Evolutionary conservation across 228 moss, liverwort and hornwort species (phyloP).

Genomic region (Sphagnum magellanicum): DNA sequence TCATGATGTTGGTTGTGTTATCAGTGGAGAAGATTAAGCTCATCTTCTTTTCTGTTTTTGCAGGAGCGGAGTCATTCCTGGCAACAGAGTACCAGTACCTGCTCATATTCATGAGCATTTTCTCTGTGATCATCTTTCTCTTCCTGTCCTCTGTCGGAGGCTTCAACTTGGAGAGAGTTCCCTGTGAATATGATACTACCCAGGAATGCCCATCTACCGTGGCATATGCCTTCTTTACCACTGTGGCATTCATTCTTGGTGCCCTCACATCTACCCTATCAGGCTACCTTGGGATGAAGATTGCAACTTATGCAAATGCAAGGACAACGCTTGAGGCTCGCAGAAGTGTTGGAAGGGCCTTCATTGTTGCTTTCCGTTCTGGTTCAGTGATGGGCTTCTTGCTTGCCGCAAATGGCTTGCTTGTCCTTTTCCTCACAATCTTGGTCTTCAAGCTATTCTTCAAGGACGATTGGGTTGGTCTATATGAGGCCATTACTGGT

Average conservation of each 20-base stretch:
- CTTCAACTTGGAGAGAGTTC: conserved; percentile 38
- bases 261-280: conserved; percentile 71
- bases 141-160: conserved; percentile 80
- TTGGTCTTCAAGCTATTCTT: conserved; percentile 73
- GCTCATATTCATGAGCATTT: conserved; percentile 65
- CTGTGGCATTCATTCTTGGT: conserved; percentile 77
- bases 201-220: conserved; percentile 43
- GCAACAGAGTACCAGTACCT: conserved; percentile 76
- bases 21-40: too few relatives aligned
- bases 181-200: conserved; percentile 33
- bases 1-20: too few relatives aligned
- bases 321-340: conserved; percentile 78
- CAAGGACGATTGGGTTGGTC: conserved; percentile 72
- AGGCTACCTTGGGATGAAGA: conserved; percentile 82
- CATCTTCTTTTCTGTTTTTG: too few relatives aligned
- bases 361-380: conserved; percentile 72
- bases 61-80: conserved; percentile 72
- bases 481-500: conserved; percentile 84
- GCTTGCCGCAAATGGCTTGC: conserved; percentile 53
- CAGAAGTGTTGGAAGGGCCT: conserved; percentile 61
- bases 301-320: conserved; percentile 92
- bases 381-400: conserved; percentile 88
- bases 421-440: conserved; percentile 70
- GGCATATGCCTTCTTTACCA: conserved; percentile 63
- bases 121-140: conserved; percentile 79